Evolutionary conservation across 441 rosid species (phyloP).

Genomic region (Adansonia grandidieri): DNA sequence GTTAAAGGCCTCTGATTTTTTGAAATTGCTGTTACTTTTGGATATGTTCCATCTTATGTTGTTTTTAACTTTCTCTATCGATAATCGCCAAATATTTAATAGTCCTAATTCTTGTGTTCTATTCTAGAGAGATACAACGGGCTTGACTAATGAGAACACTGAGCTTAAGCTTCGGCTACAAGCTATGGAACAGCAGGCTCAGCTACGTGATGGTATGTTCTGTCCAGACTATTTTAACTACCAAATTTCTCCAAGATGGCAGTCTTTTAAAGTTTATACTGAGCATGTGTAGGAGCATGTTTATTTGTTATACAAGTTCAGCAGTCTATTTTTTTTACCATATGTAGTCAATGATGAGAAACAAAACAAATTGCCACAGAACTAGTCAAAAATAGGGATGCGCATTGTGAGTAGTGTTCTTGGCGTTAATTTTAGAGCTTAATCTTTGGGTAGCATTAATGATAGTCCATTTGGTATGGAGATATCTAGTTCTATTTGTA

Average conservation of each 20-base stretch:
- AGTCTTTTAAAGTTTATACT: background rate
- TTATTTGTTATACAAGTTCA: background rate
- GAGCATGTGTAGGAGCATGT: background rate
- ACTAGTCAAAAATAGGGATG: background rate
- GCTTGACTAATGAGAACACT: constrained; percentile 75
- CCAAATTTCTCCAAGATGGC: constrained; percentile 12
- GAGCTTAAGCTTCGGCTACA: constrained; percentile 92
- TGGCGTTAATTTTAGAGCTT: background rate
- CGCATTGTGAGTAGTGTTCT: background rate
- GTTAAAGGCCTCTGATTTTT: constrained; percentile 23
- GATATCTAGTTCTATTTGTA: constrained; percentile 11
- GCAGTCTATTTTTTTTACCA: background rate
- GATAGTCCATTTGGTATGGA: constrained; percentile 19
- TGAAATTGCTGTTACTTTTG: background rate
- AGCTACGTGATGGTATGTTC: constrained; percentile 77
- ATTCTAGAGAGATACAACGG: constrained; percentile 85
- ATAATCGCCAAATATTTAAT: constrained; percentile 14
- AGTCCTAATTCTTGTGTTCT: constrained; percentile 31
- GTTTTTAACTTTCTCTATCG: background rate
- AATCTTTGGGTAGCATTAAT: background rate
- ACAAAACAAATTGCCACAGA: background rate
- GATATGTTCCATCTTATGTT: constrained; percentile 12
- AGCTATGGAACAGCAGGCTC: constrained; percentile 94
- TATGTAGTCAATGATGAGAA: background rate
- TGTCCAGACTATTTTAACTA: background rate